phyloP scores from a whole-genome alignment of 2,329 filamentous ascomycete species.

The Fusarium agapanthi region DNA sequence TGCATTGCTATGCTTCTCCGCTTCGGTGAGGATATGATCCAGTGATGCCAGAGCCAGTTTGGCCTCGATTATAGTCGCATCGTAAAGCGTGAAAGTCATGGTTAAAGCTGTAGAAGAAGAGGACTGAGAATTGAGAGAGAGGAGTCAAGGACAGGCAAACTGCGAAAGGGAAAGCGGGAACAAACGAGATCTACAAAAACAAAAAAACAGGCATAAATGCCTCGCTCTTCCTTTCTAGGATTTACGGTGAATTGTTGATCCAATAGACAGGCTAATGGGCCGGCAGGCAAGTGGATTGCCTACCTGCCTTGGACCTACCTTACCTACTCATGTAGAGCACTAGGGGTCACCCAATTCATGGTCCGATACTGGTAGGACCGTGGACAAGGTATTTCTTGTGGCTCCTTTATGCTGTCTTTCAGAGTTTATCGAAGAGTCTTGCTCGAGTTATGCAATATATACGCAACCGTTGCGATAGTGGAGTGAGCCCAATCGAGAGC shows the following conservation, averaged over 20 bases:
- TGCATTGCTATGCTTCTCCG: constrained; percentile 43
- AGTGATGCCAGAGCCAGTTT: constrained; percentile 39
- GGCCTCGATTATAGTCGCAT: constrained; percentile 43
- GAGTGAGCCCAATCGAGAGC: neutral
- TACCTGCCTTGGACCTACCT: neutral
- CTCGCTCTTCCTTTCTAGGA: neutral
- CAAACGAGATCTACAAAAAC: neutral
- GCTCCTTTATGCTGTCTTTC: neutral
- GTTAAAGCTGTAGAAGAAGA: neutral
- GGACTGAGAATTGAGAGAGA: neutral
- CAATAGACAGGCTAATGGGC: neutral
- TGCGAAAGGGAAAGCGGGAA: neutral
- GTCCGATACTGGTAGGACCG: neutral
- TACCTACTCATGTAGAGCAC: neutral
- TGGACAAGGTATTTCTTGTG: neutral
- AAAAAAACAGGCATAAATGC: constrained; percentile 1
- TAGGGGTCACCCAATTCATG: neutral
- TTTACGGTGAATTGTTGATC: neutral
- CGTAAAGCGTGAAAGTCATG: constrained; percentile 46
- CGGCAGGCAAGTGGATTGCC: neutral
- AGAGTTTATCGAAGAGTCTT: neutral
- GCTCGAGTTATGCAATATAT: neutral
- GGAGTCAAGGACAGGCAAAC: neutral
- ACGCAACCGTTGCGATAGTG: neutral
- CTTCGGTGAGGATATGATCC: constrained; percentile 43